These are phyloP conservation scores for Stropharia rugosoannulata DNA, from an alignment of 768 basidiomycete genomes.

Conservation along the genomic window DNA sequence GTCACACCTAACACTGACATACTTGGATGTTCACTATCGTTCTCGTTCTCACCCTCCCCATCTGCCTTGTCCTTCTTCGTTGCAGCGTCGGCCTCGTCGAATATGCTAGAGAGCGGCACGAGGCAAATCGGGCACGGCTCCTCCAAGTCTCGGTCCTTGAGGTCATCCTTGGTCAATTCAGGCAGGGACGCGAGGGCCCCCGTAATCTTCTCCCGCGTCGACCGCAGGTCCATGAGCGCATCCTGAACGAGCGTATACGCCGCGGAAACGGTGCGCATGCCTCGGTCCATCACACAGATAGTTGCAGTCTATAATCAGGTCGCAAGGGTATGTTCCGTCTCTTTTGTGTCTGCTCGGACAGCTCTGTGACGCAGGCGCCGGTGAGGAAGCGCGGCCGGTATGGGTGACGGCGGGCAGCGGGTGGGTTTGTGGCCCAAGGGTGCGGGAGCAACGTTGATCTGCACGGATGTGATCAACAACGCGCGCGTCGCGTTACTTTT, in stretches of 20 bases:
- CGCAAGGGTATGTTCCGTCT: too few relatives aligned
- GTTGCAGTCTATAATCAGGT: background rate
- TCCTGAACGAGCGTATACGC: conserved; percentile 23
- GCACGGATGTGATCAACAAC: conserved; percentile 14
- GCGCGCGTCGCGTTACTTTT: conserved; percentile 12
- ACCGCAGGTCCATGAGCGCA: conserved; percentile 14
- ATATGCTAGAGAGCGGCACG: conserved; percentile 44
- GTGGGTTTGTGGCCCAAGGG: too few relatives aligned
- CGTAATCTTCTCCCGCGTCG: conserved; percentile 30
- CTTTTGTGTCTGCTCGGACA: too few relatives aligned
- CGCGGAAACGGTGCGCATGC: conserved; percentile 10
- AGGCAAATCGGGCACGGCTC: conserved; percentile 72
- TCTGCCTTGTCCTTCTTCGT: conserved; percentile 1
- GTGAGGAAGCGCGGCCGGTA: background rate
- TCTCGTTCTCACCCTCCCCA: background rate
- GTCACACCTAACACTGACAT: conserved; percentile 45
- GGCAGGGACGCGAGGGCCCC: conserved; percentile 45
- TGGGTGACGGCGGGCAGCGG: background rate
- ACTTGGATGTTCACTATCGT: conserved; percentile 7
- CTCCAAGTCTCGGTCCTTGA: conserved; percentile 35
- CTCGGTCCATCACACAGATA: background rate
- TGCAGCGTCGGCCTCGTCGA: conserved; percentile 29
- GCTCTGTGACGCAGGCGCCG: too few relatives aligned
- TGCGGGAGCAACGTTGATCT: background rate
- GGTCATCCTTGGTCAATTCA: conserved; percentile 30